A percentile compares a stretch with the other conserved stretches of the same genome.
Conservation (phyloP, 768 basidiomycete species). For the Mycena galericulata region DNA sequence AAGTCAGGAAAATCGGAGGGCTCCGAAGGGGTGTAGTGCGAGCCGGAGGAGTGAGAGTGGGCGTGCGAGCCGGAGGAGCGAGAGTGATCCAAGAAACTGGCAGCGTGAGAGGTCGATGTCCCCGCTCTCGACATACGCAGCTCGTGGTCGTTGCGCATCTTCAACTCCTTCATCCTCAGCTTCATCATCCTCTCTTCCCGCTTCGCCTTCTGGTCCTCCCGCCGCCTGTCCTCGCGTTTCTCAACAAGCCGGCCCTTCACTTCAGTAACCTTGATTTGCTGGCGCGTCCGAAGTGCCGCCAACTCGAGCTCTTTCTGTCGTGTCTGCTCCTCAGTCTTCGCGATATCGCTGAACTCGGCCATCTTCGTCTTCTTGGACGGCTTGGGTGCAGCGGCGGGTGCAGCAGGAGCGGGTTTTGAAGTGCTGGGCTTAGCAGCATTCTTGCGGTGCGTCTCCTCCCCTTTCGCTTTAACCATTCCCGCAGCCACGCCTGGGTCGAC, state of each 20-base stretch:
- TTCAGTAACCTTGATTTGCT: background rate
- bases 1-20: background rate
- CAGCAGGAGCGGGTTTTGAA: background rate
- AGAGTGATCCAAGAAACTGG: background rate
- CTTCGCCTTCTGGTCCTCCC: background rate
- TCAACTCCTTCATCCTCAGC: too few species aligned
- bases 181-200: slow-evolving; percentile 9
- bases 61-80: too few species aligned
- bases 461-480: slow-evolving; percentile 4
- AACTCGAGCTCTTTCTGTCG: slow-evolving; percentile 18
- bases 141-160: slow-evolving; percentile 40
- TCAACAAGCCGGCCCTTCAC: background rate
- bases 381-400: background rate
- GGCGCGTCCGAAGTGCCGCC: too few species aligned
- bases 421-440: background rate
- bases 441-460: background rate
- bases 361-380: slow-evolving; percentile 9
- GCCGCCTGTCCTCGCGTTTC: slow-evolving; percentile 4
- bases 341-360: slow-evolving; percentile 1
- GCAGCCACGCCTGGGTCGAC: slow-evolving; percentile 10
- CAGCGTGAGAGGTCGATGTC: background rate
- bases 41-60: too few species aligned
- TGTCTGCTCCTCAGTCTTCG: slow-evolving; percentile 9
- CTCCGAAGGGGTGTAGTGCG: too few species aligned
- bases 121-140: background rate